Conservation (phyloP, 2,329 filamentous ascomycete species). For the Alternaria alternata region DNA sequence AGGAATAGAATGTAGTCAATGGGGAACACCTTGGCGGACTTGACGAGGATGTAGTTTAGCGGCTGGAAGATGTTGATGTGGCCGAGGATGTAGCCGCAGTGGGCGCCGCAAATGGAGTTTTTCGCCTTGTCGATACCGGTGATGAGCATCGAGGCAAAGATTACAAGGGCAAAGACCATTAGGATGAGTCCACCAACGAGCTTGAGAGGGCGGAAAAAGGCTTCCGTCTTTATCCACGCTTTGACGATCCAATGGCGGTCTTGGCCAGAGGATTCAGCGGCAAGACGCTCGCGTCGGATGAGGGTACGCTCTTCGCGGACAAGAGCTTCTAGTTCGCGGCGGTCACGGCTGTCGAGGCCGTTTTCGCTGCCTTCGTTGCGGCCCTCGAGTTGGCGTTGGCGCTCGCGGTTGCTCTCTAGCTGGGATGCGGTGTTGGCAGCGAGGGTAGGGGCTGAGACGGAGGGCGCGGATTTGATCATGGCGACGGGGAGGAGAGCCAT, state of each 20-base stretch:
- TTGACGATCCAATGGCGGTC: constrained; percentile 77
- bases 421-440: constrained; percentile 79
- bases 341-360: constrained; percentile 82
- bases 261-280: constrained; percentile 81
- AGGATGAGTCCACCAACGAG: constrained; percentile 83
- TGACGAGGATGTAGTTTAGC: constrained; percentile 86
- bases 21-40: constrained; percentile 83
- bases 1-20: constrained; percentile 92
- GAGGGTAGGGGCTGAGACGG: constrained; percentile 81
- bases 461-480: constrained; percentile 89
- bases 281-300: constrained; percentile 85
- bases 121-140: constrained; percentile 95
- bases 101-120: constrained; percentile 89
- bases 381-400: constrained; percentile 88
- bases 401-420: constrained; percentile 86
- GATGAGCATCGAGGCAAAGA: constrained; percentile 93
- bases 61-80: constrained; percentile 93
- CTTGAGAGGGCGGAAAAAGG: constrained; percentile 86
- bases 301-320: constrained; percentile 91
- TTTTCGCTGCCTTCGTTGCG: constrained; percentile 79
- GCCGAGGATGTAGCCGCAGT: constrained; percentile 90
- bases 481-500: constrained; percentile 88
- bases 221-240: constrained; percentile 80
- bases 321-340: constrained; percentile 85
- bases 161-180: constrained; percentile 74